Conservation (phyloP, 768 basidiomycete genomes). For the Pisolithus microcarpus region DNA sequence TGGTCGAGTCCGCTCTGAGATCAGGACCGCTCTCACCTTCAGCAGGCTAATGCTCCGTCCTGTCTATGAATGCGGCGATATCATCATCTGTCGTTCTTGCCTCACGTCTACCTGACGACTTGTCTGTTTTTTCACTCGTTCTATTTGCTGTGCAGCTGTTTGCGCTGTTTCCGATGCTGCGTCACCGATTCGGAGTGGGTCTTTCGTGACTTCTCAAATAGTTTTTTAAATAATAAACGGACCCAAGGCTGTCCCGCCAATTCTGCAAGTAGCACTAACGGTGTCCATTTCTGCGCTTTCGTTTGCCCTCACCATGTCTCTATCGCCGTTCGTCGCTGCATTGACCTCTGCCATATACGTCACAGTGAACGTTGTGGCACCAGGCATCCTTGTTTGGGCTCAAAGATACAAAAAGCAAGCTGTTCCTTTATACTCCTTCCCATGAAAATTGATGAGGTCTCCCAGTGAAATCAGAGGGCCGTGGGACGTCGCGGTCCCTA, state of each 20-base stretch:
- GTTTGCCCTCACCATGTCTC: conserved; percentile 41
- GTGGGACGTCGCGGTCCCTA: conserved; percentile 84
- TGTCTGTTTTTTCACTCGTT: conserved; percentile 84
- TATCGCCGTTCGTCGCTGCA: conserved; percentile 50
- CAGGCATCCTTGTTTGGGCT: conserved; percentile 73
- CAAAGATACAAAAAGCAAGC: conserved; percentile 83
- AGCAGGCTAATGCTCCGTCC: conserved; percentile 69
- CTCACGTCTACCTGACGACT: conserved; percentile 75
- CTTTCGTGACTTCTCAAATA: conserved; percentile 7
- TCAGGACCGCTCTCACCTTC: conserved; percentile 19
- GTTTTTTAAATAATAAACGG: conserved; percentile 10
- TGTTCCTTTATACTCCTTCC: conserved; percentile 7
- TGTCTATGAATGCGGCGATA: conserved; percentile 88
- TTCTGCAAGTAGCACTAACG: conserved; percentile 49
- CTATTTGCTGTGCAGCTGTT: conserved; percentile 79
- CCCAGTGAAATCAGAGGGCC: conserved; percentile 82
- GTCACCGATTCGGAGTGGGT: conserved; percentile 62
- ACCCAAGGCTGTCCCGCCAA: conserved; percentile 40
- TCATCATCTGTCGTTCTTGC: conserved; percentile 91
- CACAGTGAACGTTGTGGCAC: conserved; percentile 65
- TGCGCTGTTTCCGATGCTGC: conserved; percentile 76
- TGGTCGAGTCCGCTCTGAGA: conserved; percentile 14
- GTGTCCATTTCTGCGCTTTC: conserved; percentile 42
- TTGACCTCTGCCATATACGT: conserved; percentile 45
- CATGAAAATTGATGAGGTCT: conserved; percentile 3